Conservation (phyloP, 2,329 filamentous ascomycete genomes). For the Trichoderma citrinoviride region DNA sequence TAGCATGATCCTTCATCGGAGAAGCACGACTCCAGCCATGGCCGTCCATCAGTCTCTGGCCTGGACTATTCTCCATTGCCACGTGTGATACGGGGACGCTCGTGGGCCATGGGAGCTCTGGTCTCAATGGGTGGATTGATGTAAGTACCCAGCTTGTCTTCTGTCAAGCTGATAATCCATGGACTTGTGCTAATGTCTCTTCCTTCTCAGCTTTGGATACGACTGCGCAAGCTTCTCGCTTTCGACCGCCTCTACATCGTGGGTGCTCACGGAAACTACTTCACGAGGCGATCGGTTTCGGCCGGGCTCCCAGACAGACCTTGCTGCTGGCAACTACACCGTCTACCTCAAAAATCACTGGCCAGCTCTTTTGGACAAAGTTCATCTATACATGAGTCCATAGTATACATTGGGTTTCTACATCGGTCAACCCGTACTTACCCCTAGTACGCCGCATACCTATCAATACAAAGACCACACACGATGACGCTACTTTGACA, state of each 20-base stretch:
- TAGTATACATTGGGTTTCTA: too few relatives aligned
- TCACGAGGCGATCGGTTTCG: too few relatives aligned
- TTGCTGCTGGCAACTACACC: too few relatives aligned
- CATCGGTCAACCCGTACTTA: too few relatives aligned
- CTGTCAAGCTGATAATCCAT: not conserved
- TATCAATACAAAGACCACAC: not conserved
- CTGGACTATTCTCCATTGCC: slow-evolving; percentile 47
- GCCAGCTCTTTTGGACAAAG: too few relatives aligned
- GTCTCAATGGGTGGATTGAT: slow-evolving; percentile 47
- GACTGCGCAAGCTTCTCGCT: too few relatives aligned
- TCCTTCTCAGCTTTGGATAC: slow-evolving; percentile 40
- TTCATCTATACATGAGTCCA: too few relatives aligned
- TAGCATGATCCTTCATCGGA: slow-evolving; percentile 42
- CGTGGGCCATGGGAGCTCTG: slow-evolving; percentile 39
- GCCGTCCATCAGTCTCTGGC: slow-evolving; percentile 36
- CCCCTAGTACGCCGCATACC: not conserved
- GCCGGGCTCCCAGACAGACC: too few relatives aligned
- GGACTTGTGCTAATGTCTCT: not conserved
- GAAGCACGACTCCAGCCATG: slow-evolving; percentile 32
- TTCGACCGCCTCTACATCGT: too few relatives aligned
- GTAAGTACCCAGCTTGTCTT: slow-evolving; percentile 30
- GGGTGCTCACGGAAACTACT: too few relatives aligned
- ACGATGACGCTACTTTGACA: slow-evolving; percentile 47
- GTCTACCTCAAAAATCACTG: too few relatives aligned
- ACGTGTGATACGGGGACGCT: slow-evolving; percentile 39